Evolutionary conservation across 345 rosid species (phyloP).

Genomic region (Anacardium occidentale): DNA sequence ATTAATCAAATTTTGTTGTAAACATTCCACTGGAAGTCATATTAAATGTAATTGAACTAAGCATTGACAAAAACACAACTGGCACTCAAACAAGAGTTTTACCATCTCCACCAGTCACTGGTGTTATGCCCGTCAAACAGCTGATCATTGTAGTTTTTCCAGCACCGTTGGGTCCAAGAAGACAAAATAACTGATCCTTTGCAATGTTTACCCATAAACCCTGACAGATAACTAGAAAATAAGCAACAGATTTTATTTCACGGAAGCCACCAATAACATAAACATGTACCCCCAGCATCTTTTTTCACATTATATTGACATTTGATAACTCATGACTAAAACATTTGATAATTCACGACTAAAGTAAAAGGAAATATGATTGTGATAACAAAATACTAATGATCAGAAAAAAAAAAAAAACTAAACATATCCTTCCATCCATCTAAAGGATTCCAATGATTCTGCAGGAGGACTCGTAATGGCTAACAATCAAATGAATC

Average conservation of each 20-base stretch:
- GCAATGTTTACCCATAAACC: slow-evolving; percentile 83
- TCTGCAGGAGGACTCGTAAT: background rate
- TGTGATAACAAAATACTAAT: background rate
- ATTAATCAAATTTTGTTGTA: slow-evolving; percentile 8
- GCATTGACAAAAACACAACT: background rate
- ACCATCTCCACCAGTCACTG: slow-evolving; percentile 85
- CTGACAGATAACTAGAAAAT: slow-evolving; percentile 35
- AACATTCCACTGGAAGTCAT: background rate
- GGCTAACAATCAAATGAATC: background rate
- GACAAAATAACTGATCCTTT: slow-evolving; percentile 85
- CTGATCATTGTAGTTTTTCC: slow-evolving; percentile 91
- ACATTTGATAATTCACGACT: background rate
- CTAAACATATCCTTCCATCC: slow-evolving; percentile 3
- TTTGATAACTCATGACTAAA: background rate
- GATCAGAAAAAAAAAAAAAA: background rate
- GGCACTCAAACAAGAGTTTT: slow-evolving; percentile 22
- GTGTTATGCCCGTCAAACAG: slow-evolving; percentile 82
- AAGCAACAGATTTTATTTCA: slow-evolving; percentile 8
- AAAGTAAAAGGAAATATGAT: background rate
- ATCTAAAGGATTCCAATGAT: slow-evolving; percentile 9
- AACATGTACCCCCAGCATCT: background rate
- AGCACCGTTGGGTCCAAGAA: slow-evolving; percentile 95
- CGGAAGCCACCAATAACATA: background rate
- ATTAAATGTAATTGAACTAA: background rate
- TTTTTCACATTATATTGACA: slow-evolving; percentile 9